These are phyloP conservation scores for Fusarium nelsonii DNA, from an alignment of 2,329 filamentous ascomycete species.

Conservation along the genomic window DNA sequence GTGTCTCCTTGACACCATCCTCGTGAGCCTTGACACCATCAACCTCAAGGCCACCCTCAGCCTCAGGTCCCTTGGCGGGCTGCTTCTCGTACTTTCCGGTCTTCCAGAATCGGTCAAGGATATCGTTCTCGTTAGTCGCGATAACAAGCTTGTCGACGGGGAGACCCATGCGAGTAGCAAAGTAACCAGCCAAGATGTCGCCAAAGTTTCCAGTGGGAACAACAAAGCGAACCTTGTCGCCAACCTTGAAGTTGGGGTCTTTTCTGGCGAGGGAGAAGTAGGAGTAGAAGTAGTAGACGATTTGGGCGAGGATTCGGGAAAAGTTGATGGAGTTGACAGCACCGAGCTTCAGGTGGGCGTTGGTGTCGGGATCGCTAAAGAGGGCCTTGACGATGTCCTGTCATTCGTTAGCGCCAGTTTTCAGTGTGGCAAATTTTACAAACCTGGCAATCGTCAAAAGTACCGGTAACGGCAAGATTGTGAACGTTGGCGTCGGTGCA, in stretches of 20 bases:
- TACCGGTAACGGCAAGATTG: constrained; percentile 89
- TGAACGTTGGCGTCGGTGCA: constrained; percentile 91
- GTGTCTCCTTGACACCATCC: constrained; percentile 87
- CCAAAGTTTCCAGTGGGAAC: constrained; percentile 96
- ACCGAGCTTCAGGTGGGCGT: constrained; percentile 83
- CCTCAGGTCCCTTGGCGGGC: constrained; percentile 67
- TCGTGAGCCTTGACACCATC: constrained; percentile 74
- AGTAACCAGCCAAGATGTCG: constrained; percentile 93
- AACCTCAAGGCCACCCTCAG: constrained; percentile 72
- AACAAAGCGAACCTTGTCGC: constrained; percentile 82
- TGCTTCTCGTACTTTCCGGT: constrained; percentile 91
- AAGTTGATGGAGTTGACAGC: constrained; percentile 98
- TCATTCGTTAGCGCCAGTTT: background rate
- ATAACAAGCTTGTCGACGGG: constrained; percentile 90
- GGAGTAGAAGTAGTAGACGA: constrained; percentile 95
- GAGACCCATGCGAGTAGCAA: constrained; percentile 90
- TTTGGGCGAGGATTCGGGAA: constrained; percentile 94
- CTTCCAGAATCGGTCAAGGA: constrained; percentile 94
- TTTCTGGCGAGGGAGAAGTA: constrained; percentile 84
- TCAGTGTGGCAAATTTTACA: background rate
- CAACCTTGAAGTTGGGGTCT: constrained; percentile 70
- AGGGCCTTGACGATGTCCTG: constrained; percentile 85
- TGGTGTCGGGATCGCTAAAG: constrained; percentile 87
- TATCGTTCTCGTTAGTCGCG: constrained; percentile 97
- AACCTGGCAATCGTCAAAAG: constrained; percentile 95